Evolutionary conservation across 2,329 filamentous ascomycete genomes (phyloP), one percentile per base, ranked within the genome.

Genomic region (Fusarium sp.): DNA sequence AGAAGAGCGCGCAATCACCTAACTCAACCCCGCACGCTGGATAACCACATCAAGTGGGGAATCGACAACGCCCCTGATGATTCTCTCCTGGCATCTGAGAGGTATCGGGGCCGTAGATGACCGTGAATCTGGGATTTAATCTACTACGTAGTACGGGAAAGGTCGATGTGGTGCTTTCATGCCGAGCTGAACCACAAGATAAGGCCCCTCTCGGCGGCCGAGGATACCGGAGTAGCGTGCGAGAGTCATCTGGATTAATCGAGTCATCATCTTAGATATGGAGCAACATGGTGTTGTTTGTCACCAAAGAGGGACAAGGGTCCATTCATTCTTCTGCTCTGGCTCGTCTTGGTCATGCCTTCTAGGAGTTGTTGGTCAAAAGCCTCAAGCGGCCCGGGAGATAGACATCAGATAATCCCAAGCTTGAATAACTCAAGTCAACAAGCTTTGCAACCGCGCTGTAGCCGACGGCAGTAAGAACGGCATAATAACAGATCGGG

Each of bases 61-160:
- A 20, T 54, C 3, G 43, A 25, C 3, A 8, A 22, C 40, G 47
- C 25, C 33, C 8, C 22, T 14, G 25, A 25, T 14, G 10, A 20
- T 32, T 35, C 8, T 22, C 27, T 65, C 58, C 68, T 74, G 66
- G 69, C 62, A 65, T 33, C 69, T 60, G 69, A 74, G 43, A 62
- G 63, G 47, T 59, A 45, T 74, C 65, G 72, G 65, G 47, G 25
- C 37, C 52, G n/a, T 25, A 8, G 27, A 17, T 27, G 15, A 33
- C 54, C 35, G 47, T 72, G 65, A 71, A 62, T 22, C 61, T n/a
- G 47, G 63, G 43, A 14, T 12, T 22, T 9, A 25, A 25, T 14
- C 8, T 15, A 17, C 35, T 37, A 17, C 35, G 14, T 17, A 8
- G 6, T 8, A 25, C 20, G 14, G 43, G 9, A 45, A 8, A 15